These are phyloP conservation scores for Septoria linicola DNA, from an alignment of 2,329 filamentous ascomycete species.

Conservation along the genomic window DNA sequence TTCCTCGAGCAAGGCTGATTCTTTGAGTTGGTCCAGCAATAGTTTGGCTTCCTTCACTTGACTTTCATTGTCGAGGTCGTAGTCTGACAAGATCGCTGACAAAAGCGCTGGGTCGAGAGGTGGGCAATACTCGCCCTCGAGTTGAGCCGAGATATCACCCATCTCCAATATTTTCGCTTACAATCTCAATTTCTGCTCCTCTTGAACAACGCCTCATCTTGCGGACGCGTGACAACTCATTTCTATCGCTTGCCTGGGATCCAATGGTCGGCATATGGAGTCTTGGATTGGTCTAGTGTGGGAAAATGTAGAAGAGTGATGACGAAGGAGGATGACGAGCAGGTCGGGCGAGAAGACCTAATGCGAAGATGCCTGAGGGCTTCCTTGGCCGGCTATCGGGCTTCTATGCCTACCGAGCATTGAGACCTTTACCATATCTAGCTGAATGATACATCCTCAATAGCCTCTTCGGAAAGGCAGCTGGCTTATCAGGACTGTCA, in stretches of 20 bases:
- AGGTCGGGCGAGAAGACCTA: too few relatives aligned
- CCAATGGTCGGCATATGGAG: background rate
- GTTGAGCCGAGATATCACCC: constrained; percentile 28
- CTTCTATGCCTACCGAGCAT: too few relatives aligned
- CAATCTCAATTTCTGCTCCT: background rate
- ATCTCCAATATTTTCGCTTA: constrained; percentile 25
- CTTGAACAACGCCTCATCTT: constrained; percentile 7
- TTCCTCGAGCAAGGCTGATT: constrained; percentile 65
- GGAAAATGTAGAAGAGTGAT: background rate
- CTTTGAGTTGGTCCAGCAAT: constrained; percentile 65
- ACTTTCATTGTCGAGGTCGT: constrained; percentile 57
- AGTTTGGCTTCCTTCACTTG: constrained; percentile 56
- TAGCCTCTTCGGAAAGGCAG: too few relatives aligned
- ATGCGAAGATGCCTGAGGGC: too few relatives aligned
- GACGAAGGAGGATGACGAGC: background rate
- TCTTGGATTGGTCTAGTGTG: background rate
- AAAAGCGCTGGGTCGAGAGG: constrained; percentile 76
- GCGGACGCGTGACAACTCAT: background rate
- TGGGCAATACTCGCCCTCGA: constrained; percentile 68
- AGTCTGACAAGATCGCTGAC: constrained; percentile 72
- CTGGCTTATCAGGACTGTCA: background rate
- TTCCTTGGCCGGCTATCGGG: too few relatives aligned
- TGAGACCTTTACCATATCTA: too few relatives aligned
- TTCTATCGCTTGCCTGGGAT: background rate
- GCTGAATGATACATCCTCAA: too few relatives aligned